Evolutionary conservation across 2,329 filamentous ascomycete genomes (phyloP).

Genomic region (Fusarium devonianum): DNA sequence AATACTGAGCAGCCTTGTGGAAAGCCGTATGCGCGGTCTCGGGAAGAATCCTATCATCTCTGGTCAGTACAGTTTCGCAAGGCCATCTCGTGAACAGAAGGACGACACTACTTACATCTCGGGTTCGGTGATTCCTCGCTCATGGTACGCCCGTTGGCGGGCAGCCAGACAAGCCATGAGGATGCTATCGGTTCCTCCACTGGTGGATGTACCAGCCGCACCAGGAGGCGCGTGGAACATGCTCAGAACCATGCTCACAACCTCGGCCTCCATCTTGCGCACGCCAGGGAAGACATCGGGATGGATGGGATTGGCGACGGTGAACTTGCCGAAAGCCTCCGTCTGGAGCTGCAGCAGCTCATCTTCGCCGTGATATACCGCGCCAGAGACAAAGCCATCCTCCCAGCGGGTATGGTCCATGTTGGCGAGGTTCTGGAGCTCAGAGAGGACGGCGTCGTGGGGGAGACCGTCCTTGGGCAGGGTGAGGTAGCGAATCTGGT

Average conservation of each 20-base stretch:
- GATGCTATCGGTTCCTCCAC: conserved; percentile 95
- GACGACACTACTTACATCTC: conserved; percentile 74
- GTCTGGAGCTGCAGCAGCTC: conserved; percentile 84
- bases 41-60: conserved; percentile 77
- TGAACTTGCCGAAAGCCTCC: conserved; percentile 92
- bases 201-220: conserved; percentile 87
- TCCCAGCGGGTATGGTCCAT: conserved; percentile 98
- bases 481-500: conserved; percentile 74
- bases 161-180: conserved; percentile 93
- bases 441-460: conserved; percentile 77
- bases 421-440: conserved; percentile 78
- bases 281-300: conserved; percentile 98
- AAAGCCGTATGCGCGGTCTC: conserved; percentile 96
- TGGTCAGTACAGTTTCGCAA: conserved; percentile 18
- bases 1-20: conserved; percentile 93
- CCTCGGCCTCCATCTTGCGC: conserved; percentile 98
- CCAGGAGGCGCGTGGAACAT: conserved; percentile 90
- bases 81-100: not conserved
- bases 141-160: conserved; percentile 84
- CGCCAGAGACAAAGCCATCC: conserved; percentile 91
- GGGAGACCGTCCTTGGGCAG: conserved; percentile 87
- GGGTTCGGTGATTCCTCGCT: conserved; percentile 88
- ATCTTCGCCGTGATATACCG: conserved; percentile 93
- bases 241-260: conserved; percentile 92
- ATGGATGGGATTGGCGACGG: conserved; percentile 95